phyloP scores from a whole-genome alignment of 2,329 filamentous ascomycete species.

The Chlorencoelia australis region DNA sequence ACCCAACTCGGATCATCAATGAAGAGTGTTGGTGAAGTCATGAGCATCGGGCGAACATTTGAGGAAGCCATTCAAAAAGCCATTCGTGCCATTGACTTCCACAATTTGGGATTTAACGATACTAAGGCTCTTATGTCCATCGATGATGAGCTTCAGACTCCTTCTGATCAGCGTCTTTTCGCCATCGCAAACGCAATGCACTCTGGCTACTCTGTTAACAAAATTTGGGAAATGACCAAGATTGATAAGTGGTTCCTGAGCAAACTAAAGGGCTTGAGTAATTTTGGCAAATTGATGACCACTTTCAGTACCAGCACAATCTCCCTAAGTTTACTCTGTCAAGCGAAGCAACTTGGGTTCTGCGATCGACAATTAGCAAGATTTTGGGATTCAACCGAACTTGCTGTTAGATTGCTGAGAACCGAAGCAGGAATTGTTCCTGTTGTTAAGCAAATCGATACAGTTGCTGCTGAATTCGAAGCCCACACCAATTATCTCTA shows the following conservation, averaged over 20 bases:
- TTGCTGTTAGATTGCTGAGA: conserved; percentile 74
- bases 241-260: conserved; percentile 98
- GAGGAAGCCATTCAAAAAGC: conserved; percentile 98
- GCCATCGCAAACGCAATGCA: conserved; percentile 98
- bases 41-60: conserved; percentile 94
- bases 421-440: conserved; percentile 81
- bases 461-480: conserved; percentile 93
- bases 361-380: conserved; percentile 87
- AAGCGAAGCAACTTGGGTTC: conserved; percentile 91
- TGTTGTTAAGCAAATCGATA: conserved; percentile 96
- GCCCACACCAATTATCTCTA: conserved; percentile 94
- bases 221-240: conserved; percentile 96
- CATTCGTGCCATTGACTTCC: conserved; percentile 87
- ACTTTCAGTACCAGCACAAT: conserved; percentile 55
- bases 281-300: conserved; percentile 76
- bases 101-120: conserved; percentile 91
- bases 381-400: conserved; percentile 90
- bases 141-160: conserved; percentile 90
- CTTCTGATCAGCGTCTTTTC: conserved; percentile 93
- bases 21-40: conserved; percentile 99
- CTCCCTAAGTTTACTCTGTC: conserved; percentile 56
- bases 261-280: conserved; percentile 80
- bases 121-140: conserved; percentile 90
- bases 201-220: conserved; percentile 83
- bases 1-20: conserved; percentile 94